Base-by-base conservation (phyloP, 2,329 filamentous ascomycete genomes). In the Fusarium temperatum region DNA sequence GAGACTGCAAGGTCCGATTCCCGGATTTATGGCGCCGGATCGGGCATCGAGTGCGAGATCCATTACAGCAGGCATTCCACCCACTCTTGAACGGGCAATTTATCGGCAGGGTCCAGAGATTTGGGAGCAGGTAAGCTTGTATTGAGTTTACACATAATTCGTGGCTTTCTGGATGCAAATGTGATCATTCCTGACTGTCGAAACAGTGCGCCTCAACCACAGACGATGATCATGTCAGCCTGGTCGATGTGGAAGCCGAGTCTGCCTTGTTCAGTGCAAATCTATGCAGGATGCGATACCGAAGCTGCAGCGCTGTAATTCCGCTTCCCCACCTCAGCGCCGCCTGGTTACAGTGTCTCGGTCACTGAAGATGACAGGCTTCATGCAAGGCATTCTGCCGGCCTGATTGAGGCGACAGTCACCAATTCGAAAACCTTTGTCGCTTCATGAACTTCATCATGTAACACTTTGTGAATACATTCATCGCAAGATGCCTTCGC, bases 31-130 rank as follows among this genome's bases (percentile, higher is more conserved):
- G 17, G 22, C 47, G 28, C 66, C 66, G 66, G 66, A 68, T 68
- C 12, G 26, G 64, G 66, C 14, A 45, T 53, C n/a, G 17, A 56
- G 11, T 13, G 26, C 26, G 54, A 38, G 47, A 68, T 68, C 47
- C 66, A 68, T 68, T 54, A 17, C 63, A 55, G 8, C 6, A 51
- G n/a, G 4, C 66, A 68, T 68, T 68, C 64, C 66, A 55, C 22
- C 14, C n/a, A 24, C 24, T 32, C 60, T 47, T 48, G 14, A 48
- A 18, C 11, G 14, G 18, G 26, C 9, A 26, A 30, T 22, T 24
- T 28, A 68, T 68, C 41, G 14, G 18, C 48, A 68, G 42, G 48
- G 56, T 38, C 65, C 47, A 36, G 22, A 39, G 13, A 26, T 17
- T 18, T 38, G 11, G 14, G 18, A 1, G 22, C 9, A 26, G 36